Conservation (phyloP, 495 filamentous ascomycete genomes). For the Tuber brumale region DNA sequence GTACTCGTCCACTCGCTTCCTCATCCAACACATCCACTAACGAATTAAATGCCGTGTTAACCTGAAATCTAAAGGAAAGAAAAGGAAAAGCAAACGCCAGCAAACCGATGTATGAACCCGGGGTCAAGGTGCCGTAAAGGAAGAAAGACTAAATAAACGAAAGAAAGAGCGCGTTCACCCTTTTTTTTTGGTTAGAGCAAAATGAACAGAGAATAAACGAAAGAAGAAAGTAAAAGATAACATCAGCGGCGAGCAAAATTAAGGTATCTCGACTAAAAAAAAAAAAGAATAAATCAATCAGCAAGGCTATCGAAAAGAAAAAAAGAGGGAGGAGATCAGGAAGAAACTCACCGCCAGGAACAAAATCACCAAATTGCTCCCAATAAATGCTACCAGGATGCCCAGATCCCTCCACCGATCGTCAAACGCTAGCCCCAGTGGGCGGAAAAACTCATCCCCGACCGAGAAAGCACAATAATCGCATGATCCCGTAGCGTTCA, state of each 20-base stretch:
- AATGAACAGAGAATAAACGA: not conserved
- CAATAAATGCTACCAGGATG: slow-evolving; percentile 66
- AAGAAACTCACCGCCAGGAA: slow-evolving; percentile 51
- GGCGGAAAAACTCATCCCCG: slow-evolving; percentile 69
- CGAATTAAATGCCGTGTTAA: not conserved
- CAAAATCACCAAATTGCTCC: slow-evolving; percentile 67
- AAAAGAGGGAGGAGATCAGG: not conserved
- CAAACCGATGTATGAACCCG: not conserved
- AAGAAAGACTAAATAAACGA: not conserved
- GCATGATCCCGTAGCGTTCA: slow-evolving; percentile 56
- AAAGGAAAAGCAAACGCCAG: not conserved
- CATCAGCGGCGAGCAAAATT: slow-evolving; percentile 32
- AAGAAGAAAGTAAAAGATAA: not conserved
- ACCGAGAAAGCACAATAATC: slow-evolving; percentile 70
- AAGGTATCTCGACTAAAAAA: slow-evolving; percentile 27
- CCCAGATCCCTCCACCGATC: slow-evolving; percentile 74
- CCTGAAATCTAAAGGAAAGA: not conserved
- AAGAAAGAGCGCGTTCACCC: not conserved
- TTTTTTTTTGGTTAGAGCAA: not conserved
- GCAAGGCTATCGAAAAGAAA: too few species aligned
- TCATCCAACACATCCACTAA: not conserved
- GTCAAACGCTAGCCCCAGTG: slow-evolving; percentile 57
- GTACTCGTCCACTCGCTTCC: not conserved
- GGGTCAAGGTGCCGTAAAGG: not conserved
- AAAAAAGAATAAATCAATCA: slow-evolving; percentile 8